phyloP scores from a whole-genome alignment of 495 filamentous ascomycete genomes.

The Talaromyces nanjingensis region DNA sequence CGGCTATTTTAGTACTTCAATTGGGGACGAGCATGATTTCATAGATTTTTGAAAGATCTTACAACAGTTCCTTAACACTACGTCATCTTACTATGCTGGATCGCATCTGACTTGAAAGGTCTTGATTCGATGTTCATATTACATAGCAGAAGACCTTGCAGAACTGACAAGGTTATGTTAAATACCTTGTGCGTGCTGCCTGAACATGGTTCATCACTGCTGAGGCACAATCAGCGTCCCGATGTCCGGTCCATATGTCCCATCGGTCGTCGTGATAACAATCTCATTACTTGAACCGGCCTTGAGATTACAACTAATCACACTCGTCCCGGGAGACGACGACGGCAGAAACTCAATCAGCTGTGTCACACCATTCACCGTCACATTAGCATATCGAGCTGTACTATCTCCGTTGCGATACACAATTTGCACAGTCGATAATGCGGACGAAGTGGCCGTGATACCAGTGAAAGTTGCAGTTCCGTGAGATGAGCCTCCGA shows the following conservation, averaged over 20 bases:
- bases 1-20: neutral
- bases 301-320: neutral
- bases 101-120: neutral
- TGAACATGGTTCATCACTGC: neutral
- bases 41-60: neutral
- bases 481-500: neutral
- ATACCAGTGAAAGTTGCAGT: neutral
- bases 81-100: neutral
- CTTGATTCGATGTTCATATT: neutral
- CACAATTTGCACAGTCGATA: neutral
- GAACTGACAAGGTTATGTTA: neutral
- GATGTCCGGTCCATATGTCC: conserved; percentile 5
- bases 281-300: neutral
- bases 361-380: conserved; percentile 1
- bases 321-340: neutral
- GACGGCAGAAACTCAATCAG: neutral
- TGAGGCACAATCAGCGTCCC: neutral
- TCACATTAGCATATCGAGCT: neutral
- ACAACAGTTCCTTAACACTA: neutral
- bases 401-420: neutral
- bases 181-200: neutral
- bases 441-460: neutral
- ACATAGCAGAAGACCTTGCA: neutral
- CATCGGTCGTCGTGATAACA: neutral
- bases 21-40: too few relatives aligned